Conservation (phyloP, 306 rosid species). For the Carpinus fangiana region DNA sequence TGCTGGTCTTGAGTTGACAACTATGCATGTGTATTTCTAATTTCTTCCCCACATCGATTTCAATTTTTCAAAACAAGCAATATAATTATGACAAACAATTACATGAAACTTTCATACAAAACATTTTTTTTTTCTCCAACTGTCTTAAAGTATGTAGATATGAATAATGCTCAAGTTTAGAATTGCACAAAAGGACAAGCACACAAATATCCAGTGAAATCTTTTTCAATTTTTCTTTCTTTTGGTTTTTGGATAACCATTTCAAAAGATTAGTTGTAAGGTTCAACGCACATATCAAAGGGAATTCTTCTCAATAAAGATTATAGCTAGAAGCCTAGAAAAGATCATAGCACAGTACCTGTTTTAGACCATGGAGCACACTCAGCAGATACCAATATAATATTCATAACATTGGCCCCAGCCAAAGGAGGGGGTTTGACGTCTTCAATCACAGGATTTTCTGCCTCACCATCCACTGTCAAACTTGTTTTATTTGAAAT, state of each 20-base stretch:
- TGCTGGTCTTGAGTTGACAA: background rate
- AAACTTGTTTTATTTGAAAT: conserved; percentile 28
- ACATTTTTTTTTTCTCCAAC: background rate
- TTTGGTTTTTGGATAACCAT: background rate
- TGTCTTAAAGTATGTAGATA: background rate
- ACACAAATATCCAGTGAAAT: background rate
- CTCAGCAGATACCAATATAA: conserved; percentile 82
- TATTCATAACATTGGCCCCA: conserved; percentile 82
- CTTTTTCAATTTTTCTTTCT: background rate
- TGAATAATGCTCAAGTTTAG: background rate
- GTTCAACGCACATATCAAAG: conserved; percentile 7
- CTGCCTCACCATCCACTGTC: conserved; percentile 23
- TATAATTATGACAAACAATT: background rate
- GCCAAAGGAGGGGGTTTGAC: conserved; percentile 76
- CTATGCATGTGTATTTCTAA: background rate
- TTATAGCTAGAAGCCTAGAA: background rate
- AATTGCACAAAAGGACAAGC: background rate
- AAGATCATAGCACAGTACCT: conserved; percentile 45
- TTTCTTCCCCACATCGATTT: background rate
- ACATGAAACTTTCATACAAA: background rate
- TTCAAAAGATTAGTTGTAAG: background rate
- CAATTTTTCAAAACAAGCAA: conserved; percentile 1
- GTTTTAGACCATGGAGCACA: conserved; percentile 95
- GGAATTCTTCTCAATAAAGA: conserved; percentile 7
- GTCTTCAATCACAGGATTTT: conserved; percentile 29